Conservation (phyloP, 2,329 filamentous ascomycete genomes). For the Sporothrix brasiliensis region DNA sequence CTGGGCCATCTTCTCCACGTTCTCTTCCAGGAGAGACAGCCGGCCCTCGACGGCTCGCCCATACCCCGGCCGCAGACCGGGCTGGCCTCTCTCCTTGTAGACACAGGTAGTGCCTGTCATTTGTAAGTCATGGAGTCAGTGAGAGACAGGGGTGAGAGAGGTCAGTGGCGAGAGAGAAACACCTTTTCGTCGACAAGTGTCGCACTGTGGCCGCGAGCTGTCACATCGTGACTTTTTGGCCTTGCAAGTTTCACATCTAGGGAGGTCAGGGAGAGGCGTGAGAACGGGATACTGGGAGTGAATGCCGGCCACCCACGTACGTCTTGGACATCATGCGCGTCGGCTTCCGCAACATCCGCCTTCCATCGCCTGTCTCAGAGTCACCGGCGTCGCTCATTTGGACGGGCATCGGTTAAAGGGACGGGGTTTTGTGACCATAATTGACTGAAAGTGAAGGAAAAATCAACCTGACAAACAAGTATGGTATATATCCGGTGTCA, state of each 20-base stretch:
- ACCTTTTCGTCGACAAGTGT: constrained; percentile 30
- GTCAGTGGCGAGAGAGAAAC: neutral
- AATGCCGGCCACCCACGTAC: neutral
- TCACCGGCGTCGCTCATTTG: constrained; percentile 12
- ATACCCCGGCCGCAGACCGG: constrained; percentile 33
- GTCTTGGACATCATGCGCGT: constrained; percentile 26
- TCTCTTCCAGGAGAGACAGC: constrained; percentile 30
- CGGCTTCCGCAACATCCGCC: constrained; percentile 17
- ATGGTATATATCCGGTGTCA: too few relatives aligned
- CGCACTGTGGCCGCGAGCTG: constrained; percentile 31
- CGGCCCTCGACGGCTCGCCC: constrained; percentile 33
- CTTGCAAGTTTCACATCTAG: constrained; percentile 33
- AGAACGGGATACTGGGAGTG: neutral
- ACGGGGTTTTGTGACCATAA: neutral
- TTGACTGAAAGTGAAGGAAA: too few relatives aligned
- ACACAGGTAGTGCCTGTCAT: constrained; percentile 25
- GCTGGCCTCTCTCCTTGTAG: constrained; percentile 33
- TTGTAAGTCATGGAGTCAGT: too few relatives aligned
- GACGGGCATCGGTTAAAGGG: neutral
- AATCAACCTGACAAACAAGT: too few relatives aligned
- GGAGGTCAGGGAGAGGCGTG: neutral
- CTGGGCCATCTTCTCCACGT: constrained; percentile 27
- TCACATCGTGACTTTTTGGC: constrained; percentile 34
- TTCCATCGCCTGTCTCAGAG: neutral
- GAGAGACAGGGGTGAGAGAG: neutral